Conservation (phyloP, 495 filamentous ascomycete species). For the Neurospora hispaniola region DNA sequence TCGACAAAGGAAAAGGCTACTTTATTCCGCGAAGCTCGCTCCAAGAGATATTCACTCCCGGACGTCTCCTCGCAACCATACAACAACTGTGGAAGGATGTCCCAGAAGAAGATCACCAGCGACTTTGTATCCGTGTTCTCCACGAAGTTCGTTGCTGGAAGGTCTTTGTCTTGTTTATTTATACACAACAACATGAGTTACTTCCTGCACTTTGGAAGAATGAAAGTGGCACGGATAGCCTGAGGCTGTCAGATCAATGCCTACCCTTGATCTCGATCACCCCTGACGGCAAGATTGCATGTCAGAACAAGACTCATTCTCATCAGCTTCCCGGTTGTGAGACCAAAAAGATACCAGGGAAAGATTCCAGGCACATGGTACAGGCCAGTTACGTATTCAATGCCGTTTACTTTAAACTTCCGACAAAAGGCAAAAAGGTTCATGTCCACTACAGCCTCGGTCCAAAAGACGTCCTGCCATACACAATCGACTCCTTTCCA, state of each 20-base stretch:
- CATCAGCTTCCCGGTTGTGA: rapidly evolving
- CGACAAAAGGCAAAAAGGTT: not conserved
- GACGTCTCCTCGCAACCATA: not conserved
- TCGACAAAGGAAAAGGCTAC: not conserved
- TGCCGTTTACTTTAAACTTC: not conserved
- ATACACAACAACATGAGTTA: not conserved
- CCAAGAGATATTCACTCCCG: not conserved
- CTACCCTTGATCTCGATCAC: not conserved
- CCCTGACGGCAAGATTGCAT: not conserved
- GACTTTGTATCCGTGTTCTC: not conserved
- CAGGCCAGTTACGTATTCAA: not conserved
- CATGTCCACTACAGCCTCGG: not conserved
- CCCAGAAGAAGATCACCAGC: not conserved
- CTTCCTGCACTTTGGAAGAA: not conserved
- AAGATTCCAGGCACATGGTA: not conserved
- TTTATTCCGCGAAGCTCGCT: not conserved
- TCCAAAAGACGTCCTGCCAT: not conserved
- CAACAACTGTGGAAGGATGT: not conserved
- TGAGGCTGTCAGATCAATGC: not conserved
- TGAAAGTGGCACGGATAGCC: not conserved
- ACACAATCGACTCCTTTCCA: not conserved
- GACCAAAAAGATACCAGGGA: rapidly evolving
- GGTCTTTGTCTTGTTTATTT: not conserved
- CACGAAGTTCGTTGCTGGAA: not conserved
- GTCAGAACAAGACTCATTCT: not conserved